Base-by-base conservation (phyloP, 352 stramenopile species). In the Phytophthora sojae region DNA sequence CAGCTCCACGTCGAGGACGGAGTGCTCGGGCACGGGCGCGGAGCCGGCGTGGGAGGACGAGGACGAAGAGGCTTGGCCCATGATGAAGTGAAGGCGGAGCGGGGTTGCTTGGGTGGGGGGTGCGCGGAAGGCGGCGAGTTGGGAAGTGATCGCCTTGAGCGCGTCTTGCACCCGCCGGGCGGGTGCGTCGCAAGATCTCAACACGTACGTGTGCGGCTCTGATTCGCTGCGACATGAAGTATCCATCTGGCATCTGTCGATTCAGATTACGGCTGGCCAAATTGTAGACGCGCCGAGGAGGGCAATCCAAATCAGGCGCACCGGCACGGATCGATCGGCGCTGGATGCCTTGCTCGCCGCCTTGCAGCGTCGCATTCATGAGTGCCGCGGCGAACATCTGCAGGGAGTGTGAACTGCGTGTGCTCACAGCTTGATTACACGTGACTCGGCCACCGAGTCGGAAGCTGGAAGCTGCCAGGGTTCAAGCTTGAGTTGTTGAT, bases 151-250 rank as follows among this genome's bases (percentile, higher is more conserved):
- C 37, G 15, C 42, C 6, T n/a, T 71, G 17, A 49, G n/a, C n/a
- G 42, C 42, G 42, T n/a, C 15, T 49, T 21, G 35, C 14, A 15
- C 12, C 14, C 11, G 35, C 35, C 4, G 11, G 32, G 35, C 35
- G 35, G 35, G 17, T 5, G 55, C n/a, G 56, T 47, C 29, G 37
- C 19, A 71, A 73, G 53, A 69, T 69, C 32, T 51, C 39, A 32
- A 50, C 45, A 52, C 19, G 57, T 35, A 42, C 35, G 35, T 42
- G 35, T 42, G 35, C 35, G 6, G 54, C 26, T 61, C 63, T 49
- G 47, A 71, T 71, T 56, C 37, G n/a, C 35, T 73, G 65, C 8
- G 65, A 73, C 65, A 73, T 63, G 59, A 68, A 73, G 51, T 71
- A 71, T 71, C 64, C 57, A 71, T 65, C 17, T 60, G 17, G 19